Evolutionary conservation across 1,284 basidiomycete genomes (phyloP).

Genomic region (Microbotryomycetes sp.): DNA sequence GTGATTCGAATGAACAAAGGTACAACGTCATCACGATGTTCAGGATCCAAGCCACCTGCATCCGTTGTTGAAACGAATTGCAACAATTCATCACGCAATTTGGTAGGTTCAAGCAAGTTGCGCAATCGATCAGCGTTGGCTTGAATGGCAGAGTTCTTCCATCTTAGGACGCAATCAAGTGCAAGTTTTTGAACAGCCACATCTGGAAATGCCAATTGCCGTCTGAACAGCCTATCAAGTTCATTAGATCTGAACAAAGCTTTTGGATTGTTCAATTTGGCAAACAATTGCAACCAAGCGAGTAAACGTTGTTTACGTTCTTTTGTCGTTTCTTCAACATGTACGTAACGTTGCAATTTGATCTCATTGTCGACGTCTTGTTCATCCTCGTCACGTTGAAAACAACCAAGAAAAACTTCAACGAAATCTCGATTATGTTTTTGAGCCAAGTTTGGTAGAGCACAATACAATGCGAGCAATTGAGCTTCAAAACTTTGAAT

Average conservation of each 20-base stretch:
- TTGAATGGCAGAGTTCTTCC: slow-evolving; percentile 64
- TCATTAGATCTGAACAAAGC: slow-evolving; percentile 65
- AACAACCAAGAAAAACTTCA: slow-evolving; percentile 61
- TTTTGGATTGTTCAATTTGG: slow-evolving; percentile 86
- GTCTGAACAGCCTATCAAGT: slow-evolving; percentile 62
- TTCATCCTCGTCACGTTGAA: slow-evolving; percentile 42
- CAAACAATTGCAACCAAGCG: slow-evolving; percentile 76
- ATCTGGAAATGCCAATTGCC: slow-evolving; percentile 81
- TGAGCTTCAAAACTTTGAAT: slow-evolving; percentile 68
- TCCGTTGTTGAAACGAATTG: slow-evolving; percentile 57
- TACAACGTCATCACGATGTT: slow-evolving; percentile 64
- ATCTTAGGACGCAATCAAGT: slow-evolving; percentile 74
- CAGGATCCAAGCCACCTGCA: slow-evolving; percentile 52
- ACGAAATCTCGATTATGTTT: slow-evolving; percentile 75
- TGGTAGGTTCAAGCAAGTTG: slow-evolving; percentile 71
- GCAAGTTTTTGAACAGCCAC: slow-evolving; percentile 67
- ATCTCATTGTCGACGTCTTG: slow-evolving; percentile 36
- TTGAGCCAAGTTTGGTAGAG: slow-evolving; percentile 64
- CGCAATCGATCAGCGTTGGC: slow-evolving; percentile 64
- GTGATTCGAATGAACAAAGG: slow-evolving; percentile 69
- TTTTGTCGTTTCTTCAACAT: slow-evolving; percentile 30
- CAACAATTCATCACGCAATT: slow-evolving; percentile 82
- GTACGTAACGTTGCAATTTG: slow-evolving; percentile 14
- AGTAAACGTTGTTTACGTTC: slow-evolving; percentile 50
- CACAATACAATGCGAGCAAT: slow-evolving; percentile 61